A percentile compares a stretch with the other conserved stretches of the same genome.
phyloP scores from a whole-genome alignment of 495 filamentous ascomycete species.

The Tuber melanosporum region DNA sequence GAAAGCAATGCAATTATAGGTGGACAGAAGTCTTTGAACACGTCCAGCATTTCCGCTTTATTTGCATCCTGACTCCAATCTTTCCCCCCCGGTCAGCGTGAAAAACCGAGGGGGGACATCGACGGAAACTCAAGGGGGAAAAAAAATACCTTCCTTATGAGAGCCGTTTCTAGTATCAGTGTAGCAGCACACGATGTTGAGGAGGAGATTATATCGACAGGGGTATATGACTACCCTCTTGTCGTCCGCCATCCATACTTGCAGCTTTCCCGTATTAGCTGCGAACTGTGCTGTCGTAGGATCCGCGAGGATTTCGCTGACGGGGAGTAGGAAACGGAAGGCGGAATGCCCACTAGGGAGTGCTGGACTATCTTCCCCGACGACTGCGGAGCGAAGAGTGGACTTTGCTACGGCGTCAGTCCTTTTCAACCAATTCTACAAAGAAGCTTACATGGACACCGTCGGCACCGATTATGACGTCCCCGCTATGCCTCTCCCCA shows the following conservation, averaged over 20 bases:
- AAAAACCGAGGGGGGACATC: neutral
- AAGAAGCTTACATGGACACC: slow-evolving; percentile 42
- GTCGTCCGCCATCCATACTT: slow-evolving; percentile 50
- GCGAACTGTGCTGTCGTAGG: slow-evolving; percentile 44
- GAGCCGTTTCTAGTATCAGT: slow-evolving; percentile 44
- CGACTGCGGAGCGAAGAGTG: slow-evolving; percentile 30
- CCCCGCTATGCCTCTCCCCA: slow-evolving; percentile 42
- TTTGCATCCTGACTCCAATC: slow-evolving; percentile 46
- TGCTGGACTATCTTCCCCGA: slow-evolving; percentile 13
- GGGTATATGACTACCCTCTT: slow-evolving; percentile 56
- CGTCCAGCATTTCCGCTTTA: slow-evolving; percentile 44
- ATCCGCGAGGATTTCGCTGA: slow-evolving; percentile 47
- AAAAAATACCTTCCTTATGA: slow-evolving; percentile 7
- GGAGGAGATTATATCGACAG: slow-evolving; percentile 48
- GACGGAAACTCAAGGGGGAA: neutral
- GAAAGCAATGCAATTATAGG: slow-evolving; percentile 46
- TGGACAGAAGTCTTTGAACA: slow-evolving; percentile 52
- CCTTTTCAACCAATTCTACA: neutral
- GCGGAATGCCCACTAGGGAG: slow-evolving; percentile 52
- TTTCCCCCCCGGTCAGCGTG: slow-evolving; percentile 23
- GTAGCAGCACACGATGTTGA: slow-evolving; percentile 58
- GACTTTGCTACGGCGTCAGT: slow-evolving; percentile 32
- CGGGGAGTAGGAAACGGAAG: slow-evolving; percentile 55
- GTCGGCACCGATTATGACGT: slow-evolving; percentile 47
- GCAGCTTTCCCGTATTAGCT: slow-evolving; percentile 44